Percentiles rank a stretch among this genome's conserved stretches.
phyloP scores from a whole-genome alignment of 139 green algal genomes.

The Chlamydomonas schloesseri region DNA sequence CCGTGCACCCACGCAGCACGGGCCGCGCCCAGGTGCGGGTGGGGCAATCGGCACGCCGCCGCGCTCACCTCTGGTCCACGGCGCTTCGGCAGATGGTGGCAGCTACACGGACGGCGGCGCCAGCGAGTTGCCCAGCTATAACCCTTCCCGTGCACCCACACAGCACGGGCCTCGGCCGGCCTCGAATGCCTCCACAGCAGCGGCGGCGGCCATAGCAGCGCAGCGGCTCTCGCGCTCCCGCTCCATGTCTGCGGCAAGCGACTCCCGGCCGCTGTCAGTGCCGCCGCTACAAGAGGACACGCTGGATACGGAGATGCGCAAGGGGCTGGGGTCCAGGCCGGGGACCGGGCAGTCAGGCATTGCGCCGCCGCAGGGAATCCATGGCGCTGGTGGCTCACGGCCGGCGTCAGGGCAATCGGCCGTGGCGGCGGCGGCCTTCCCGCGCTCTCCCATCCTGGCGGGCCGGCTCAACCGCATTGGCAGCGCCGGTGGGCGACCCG shows the following conservation, averaged over 20 bases:
- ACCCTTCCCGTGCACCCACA: conserved; percentile 1
- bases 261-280: background rate
- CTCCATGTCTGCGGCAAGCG: background rate
- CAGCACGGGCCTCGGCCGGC: no score
- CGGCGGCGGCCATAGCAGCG: no score
- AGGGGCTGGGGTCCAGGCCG: conserved; percentile 13
- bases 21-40: no score
- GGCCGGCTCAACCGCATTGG: background rate
- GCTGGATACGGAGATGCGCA: conserved; percentile 10
- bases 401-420: no score
- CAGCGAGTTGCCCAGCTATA: conserved; percentile 20
- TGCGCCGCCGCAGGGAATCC: no score
- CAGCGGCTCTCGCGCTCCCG: conserved; percentile 5
- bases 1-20: background rate
- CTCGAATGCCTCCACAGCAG: no score
- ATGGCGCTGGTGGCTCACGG: no score
- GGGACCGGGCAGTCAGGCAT: background rate
- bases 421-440: background rate
- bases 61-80: no score
- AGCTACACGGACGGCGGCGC: background rate
- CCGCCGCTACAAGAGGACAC: conserved; percentile 19
- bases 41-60: no score
- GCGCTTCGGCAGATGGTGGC: background rate
- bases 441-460: conserved; percentile 26
- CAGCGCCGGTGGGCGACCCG: background rate